Conservation (phyloP, 148 eudicot species). For the Chenopodium album region DNA sequence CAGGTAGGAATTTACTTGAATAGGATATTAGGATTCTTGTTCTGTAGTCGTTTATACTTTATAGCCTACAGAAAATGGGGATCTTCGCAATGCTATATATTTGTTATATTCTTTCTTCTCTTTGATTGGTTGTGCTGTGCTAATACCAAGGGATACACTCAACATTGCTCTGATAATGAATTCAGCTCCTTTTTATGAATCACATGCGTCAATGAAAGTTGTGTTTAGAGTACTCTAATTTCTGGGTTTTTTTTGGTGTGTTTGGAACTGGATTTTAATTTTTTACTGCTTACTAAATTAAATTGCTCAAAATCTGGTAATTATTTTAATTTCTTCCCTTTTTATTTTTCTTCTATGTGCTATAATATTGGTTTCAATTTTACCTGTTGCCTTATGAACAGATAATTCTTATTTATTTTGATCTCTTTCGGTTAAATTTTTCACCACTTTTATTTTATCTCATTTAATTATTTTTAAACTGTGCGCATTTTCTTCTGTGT, state of each 20-base stretch:
- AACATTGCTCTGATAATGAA: background rate
- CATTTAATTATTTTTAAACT: background rate
- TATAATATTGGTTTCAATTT: background rate
- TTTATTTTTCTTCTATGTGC: background rate
- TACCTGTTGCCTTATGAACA: background rate
- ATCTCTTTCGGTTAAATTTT: background rate
- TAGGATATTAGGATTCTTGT: background rate
- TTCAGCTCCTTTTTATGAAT: background rate
- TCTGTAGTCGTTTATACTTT: background rate
- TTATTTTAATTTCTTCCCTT: background rate
- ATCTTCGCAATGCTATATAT: background rate
- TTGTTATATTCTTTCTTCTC: background rate
- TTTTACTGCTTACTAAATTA: background rate
- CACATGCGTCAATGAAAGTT: background rate
- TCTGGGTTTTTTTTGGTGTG: background rate
- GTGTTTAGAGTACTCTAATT: background rate
- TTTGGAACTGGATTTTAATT: background rate
- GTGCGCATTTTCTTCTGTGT: slow-evolving; percentile 15
- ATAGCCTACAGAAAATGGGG: background rate
- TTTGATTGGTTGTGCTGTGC: background rate
- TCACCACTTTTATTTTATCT: background rate
- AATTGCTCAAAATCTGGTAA: background rate
- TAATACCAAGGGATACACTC: background rate
- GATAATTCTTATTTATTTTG: background rate
- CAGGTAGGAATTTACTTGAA: slow-evolving; percentile 38